These are phyloP conservation scores for Ustilago hordei DNA, from an alignment of 1,284 basidiomycete genomes.

Conservation along the genomic window DNA sequence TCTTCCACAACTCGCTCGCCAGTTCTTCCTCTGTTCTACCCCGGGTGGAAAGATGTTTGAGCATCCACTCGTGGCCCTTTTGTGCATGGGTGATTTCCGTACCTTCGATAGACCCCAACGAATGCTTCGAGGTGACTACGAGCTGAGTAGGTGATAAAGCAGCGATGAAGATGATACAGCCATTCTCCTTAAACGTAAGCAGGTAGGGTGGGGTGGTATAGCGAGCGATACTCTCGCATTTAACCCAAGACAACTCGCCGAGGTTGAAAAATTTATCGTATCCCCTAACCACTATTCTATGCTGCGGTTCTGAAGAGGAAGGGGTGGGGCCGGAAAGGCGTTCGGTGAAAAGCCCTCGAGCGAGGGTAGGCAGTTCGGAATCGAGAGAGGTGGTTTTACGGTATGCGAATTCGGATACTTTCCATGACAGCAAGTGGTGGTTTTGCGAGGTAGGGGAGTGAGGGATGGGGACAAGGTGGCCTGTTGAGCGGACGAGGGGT, in stretches of 20 bases:
- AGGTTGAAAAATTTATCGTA: slow-evolving; percentile 99
- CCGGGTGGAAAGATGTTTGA: slow-evolving; percentile 76
- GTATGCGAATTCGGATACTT: slow-evolving; percentile 67
- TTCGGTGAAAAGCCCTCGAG: slow-evolving; percentile 66
- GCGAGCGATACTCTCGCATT: slow-evolving; percentile 67
- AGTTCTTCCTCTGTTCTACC: slow-evolving; percentile 81
- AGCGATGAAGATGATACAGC: slow-evolving; percentile 96
- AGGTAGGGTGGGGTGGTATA: slow-evolving; percentile 85
- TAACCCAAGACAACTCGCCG: slow-evolving; percentile 92
- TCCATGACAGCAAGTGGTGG: slow-evolving; percentile 62
- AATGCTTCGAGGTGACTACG: slow-evolving; percentile 90
- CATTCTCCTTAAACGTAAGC: slow-evolving; percentile 94
- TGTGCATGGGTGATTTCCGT: slow-evolving; percentile 76
- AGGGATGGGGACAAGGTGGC: slow-evolving; percentile 18
- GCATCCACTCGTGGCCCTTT: slow-evolving; percentile 85
- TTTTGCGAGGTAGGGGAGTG: background rate
- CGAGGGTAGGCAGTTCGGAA: slow-evolving; percentile 64
- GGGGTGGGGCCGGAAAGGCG: slow-evolving; percentile 6
- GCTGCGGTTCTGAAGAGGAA: slow-evolving; percentile 49
- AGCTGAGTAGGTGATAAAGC: slow-evolving; percentile 82
- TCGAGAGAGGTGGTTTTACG: slow-evolving; percentile 57
- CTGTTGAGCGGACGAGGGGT: slow-evolving; percentile 52
- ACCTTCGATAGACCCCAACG: slow-evolving; percentile 52
- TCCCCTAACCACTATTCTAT: slow-evolving; percentile 87
- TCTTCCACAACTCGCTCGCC: slow-evolving; percentile 81